These are phyloP conservation scores for Jasminum sambac DNA, from an alignment of 257 asterid species.

Conservation along the genomic window DNA sequence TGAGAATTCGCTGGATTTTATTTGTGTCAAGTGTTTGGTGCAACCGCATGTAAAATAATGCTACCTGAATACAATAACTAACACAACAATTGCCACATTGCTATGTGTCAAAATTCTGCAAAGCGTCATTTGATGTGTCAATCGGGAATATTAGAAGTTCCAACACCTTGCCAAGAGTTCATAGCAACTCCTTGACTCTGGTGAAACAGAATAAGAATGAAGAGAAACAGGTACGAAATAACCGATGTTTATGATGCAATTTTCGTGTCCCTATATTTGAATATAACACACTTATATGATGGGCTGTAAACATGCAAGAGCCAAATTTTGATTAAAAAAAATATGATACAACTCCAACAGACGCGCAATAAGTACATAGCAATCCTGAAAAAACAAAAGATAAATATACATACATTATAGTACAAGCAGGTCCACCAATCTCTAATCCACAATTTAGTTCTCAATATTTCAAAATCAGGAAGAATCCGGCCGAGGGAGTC, in stretches of 20 bases:
- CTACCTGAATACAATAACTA: too few relatives aligned
- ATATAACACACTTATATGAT: background rate
- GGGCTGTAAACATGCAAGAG: background rate
- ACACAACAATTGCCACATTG: too few relatives aligned
- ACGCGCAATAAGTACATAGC: background rate
- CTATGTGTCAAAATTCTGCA: too few relatives aligned
- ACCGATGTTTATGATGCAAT: background rate
- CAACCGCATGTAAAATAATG: too few relatives aligned
- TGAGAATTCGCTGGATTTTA: too few relatives aligned
- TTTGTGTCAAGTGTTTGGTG: too few relatives aligned
- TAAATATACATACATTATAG: conserved; percentile 49
- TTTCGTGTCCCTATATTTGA: background rate
- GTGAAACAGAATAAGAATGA: background rate
- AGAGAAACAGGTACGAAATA: background rate
- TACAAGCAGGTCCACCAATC: conserved; percentile 36
- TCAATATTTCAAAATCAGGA: conserved; percentile 33
- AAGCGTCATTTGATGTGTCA: too few relatives aligned
- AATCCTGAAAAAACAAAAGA: background rate
- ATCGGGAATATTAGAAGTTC: too few relatives aligned
- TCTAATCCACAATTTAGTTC: conserved; percentile 22
- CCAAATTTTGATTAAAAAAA: background rate
- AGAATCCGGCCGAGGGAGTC: conserved; percentile 71
- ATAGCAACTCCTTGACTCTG: background rate
- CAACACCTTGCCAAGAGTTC: too few relatives aligned
- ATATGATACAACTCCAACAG: background rate